Evolutionary conservation across 768 basidiomycete genomes (phyloP).

Genomic region (Russula compacta): DNA sequence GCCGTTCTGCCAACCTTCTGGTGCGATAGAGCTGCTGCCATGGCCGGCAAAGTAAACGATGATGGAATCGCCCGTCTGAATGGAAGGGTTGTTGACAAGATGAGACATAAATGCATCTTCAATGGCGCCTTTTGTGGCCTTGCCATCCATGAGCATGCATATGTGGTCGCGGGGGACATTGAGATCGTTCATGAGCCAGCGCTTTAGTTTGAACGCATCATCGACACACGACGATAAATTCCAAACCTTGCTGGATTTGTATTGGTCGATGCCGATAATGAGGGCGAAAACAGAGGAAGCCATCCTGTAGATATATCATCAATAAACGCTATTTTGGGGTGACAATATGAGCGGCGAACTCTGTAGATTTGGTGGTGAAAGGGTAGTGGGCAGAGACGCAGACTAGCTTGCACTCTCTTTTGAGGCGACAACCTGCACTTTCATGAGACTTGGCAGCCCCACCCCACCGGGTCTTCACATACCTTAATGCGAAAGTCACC

Average conservation of each 20-base stretch:
- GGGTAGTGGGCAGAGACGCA: background rate
- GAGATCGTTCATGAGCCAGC: conserved; percentile 48
- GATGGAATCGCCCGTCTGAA: conserved; percentile 54
- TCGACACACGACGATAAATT: conserved; percentile 57
- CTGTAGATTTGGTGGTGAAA: background rate
- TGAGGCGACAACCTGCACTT: background rate
- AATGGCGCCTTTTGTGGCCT: conserved; percentile 53
- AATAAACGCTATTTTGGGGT: background rate
- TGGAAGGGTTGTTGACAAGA: conserved; percentile 50
- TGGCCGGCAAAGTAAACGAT: conserved; percentile 70
- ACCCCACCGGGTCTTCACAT: background rate
- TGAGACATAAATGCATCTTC: conserved; percentile 54
- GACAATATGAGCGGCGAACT: background rate
- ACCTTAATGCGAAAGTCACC: background rate
- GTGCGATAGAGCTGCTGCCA: conserved; percentile 50
- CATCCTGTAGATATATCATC: conserved; percentile 25
- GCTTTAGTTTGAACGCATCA: conserved; percentile 50
- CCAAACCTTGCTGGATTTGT: conserved; percentile 53
- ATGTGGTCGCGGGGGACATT: conserved; percentile 52
- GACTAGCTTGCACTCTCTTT: conserved; percentile 1
- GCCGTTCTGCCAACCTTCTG: conserved; percentile 48
- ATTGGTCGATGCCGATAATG: conserved; percentile 60
- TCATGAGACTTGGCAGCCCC: background rate
- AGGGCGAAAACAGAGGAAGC: conserved; percentile 49
- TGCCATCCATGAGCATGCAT: conserved; percentile 43